Evolutionary conservation across 2,329 filamentous ascomycete genomes (phyloP), one percentile per base, ranked within the genome.

Genomic region (Nemania diffusa): DNA sequence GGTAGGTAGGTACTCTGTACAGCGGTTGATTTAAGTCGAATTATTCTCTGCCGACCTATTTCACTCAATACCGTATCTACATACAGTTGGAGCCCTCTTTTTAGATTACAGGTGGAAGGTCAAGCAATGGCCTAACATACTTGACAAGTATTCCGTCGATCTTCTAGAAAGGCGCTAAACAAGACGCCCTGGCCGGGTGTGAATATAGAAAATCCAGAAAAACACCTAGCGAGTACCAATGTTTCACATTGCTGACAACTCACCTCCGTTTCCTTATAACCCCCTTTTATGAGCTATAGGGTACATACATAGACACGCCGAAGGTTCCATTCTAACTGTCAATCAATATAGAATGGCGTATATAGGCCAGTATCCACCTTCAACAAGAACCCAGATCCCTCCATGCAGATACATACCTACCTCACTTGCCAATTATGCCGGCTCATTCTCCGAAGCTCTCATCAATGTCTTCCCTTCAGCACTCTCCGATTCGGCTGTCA

Each of bases 111-210:
- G 56, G 56, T 37, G n/a, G 40, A 42, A 55, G 29, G n/a, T 60
- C 50, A 58, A 63, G 51, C 50, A 52, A 48, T 56, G 40, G 32
- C 56, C 29, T 42, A 5, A 42, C 57, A 52, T n/a, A n/a, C n/a
- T n/a, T n/a, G n/a, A n/a, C n/a, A n/a, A n/a, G n/a, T 61, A 56
- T 68, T 70, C 66, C 27, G 63, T 65, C 59, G 68, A 69, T 69
- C 67, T 70, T 70, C 68, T 70, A 68, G 68, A 70, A 70, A 9
- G 44, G 11, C 58, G 48, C 61, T 67, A n/a, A 67, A 51, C 29
- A 20, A 42, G 46, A 32, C 17, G 61, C 29, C 51, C 46, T 20
- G 42, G 58, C 55, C 42, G 20, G 53, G 53, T 50, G 65, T 60
- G 22, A 34, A n/a, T 50, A 17, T 52, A 50, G 20, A 48, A 24